Evolutionary conservation across 345 rosid species (phyloP).

Genomic region (Populus alba): DNA sequence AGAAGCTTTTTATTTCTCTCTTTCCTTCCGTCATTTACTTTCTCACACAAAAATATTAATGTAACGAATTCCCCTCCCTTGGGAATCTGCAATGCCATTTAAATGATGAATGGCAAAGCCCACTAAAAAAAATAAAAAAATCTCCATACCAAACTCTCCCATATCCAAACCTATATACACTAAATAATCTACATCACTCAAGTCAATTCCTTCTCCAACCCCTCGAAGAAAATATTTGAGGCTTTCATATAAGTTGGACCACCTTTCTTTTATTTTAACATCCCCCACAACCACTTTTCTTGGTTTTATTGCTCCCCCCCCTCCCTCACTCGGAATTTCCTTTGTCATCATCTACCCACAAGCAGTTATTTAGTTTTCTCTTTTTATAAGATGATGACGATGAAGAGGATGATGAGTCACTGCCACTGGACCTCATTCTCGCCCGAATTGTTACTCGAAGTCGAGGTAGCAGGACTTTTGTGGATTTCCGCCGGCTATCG

Average conservation of each 20-base stretch:
- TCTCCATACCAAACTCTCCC: conserved; percentile 41
- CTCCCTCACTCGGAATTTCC: conserved; percentile 47
- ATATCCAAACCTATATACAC: conserved; percentile 22
- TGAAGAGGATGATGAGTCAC: conserved; percentile 55
- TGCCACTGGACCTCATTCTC: conserved; percentile 46
- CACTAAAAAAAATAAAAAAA: conserved; percentile 42
- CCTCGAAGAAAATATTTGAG: conserved; percentile 43
- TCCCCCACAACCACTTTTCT: neutral
- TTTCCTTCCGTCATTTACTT: conserved; percentile 22
- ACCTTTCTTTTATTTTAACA: conserved; percentile 5
- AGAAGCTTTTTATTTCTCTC: conserved; percentile 5
- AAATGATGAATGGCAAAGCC: conserved; percentile 44
- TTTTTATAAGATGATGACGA: conserved; percentile 56
- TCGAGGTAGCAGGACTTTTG: conserved; percentile 52
- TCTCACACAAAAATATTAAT: conserved; percentile 26
- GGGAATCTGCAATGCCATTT: conserved; percentile 84
- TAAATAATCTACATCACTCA: conserved; percentile 34
- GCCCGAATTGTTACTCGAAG: conserved; percentile 64
- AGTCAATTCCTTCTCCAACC: conserved; percentile 40
- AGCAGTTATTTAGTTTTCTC: conserved; percentile 60
- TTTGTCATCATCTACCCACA: conserved; percentile 67
- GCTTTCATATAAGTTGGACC: conserved; percentile 38
- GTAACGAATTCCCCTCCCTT: conserved; percentile 48
- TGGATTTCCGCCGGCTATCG: conserved; percentile 41
- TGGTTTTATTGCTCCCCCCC: conserved; percentile 16